Evolutionary conservation across 805 yeast species (phyloP).

Genomic region (Maudiozyma pseudohumilis): DNA sequence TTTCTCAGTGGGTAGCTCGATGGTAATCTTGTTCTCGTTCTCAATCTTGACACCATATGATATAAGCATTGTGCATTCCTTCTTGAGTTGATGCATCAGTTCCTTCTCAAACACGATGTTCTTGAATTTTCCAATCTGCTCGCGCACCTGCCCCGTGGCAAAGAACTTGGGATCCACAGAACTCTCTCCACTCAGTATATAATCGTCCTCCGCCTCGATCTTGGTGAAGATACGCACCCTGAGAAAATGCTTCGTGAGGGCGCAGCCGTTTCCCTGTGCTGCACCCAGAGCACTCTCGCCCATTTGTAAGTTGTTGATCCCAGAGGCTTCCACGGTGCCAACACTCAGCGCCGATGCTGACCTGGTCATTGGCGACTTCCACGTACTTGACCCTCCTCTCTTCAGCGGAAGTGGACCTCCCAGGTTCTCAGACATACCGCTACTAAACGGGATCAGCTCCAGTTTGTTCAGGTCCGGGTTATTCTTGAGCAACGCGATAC

Average conservation of each 20-base stretch:
- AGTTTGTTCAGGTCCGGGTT: slow-evolving; percentile 33
- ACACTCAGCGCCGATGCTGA: not conserved
- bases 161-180: slow-evolving; percentile 12
- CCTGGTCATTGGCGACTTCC: not conserved
- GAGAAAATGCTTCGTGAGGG: slow-evolving; percentile 31
- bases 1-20: slow-evolving; percentile 55
- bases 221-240: slow-evolving; percentile 50
- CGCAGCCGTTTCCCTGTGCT: not conserved
- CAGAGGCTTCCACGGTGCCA: too few species aligned
- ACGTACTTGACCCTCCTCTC: too few species aligned
- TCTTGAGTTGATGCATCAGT: slow-evolving; percentile 62
- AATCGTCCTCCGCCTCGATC: slow-evolving; percentile 42
- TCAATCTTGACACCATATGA: slow-evolving; percentile 61
- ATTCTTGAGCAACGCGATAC: slow-evolving; percentile 61
- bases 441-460: slow-evolving; percentile 27
- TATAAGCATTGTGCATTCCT: slow-evolving; percentile 63
- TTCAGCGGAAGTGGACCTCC: slow-evolving; percentile 8
- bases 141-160: slow-evolving; percentile 31
- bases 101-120: slow-evolving; percentile 81
- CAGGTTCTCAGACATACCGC: slow-evolving; percentile 22
- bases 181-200: slow-evolving; percentile 50
- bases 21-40: slow-evolving; percentile 49
- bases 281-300: not conserved
- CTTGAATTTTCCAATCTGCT: slow-evolving; percentile 58
- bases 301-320: too few species aligned